phyloP scores from a whole-genome alignment of 768 basidiomycete species.

The Roridomyces roridus region DNA sequence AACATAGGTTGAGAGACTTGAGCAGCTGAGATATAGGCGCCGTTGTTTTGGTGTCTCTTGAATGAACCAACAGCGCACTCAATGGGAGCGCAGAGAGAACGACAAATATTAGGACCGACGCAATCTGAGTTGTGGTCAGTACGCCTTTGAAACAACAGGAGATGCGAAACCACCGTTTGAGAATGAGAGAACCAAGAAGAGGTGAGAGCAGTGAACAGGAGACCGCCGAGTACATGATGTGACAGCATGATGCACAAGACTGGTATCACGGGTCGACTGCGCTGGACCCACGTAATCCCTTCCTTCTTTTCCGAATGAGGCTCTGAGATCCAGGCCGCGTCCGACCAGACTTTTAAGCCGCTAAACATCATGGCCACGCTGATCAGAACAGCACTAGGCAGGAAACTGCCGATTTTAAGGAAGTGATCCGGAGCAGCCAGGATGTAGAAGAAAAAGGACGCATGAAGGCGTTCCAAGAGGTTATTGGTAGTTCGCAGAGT shows the following conservation, averaged over 20 bases:
- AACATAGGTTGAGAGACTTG: slow-evolving; percentile 78
- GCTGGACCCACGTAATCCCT: slow-evolving; percentile 46
- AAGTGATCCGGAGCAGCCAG: slow-evolving; percentile 68
- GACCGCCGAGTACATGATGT: slow-evolving; percentile 62
- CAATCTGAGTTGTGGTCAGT: slow-evolving; percentile 1
- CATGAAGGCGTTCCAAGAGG: slow-evolving; percentile 93
- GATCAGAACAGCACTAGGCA: slow-evolving; percentile 86
- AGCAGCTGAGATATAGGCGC: slow-evolving; percentile 57
- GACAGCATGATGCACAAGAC: slow-evolving; percentile 57
- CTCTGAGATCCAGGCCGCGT: slow-evolving; percentile 59
- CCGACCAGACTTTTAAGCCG: slow-evolving; percentile 78
- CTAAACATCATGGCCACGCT: slow-evolving; percentile 86
- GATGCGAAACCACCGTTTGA: slow-evolving; percentile 41
- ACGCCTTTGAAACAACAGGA: background rate
- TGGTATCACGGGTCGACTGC: slow-evolving; percentile 60
- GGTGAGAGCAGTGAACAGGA: slow-evolving; percentile 56
- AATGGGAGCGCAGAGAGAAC: slow-evolving; percentile 39
- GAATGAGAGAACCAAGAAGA: slow-evolving; percentile 50
- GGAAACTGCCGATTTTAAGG: slow-evolving; percentile 88
- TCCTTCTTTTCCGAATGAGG: slow-evolving; percentile 26
- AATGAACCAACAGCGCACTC: slow-evolving; percentile 35
- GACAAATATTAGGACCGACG: slow-evolving; percentile 26
- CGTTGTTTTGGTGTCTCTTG: slow-evolving; percentile 28
- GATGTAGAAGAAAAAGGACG: slow-evolving; percentile 97
- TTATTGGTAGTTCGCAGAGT: slow-evolving; percentile 92